These are phyloP conservation scores for Cutaneotrichosporon arboriforme DNA, from an alignment of 1,284 basidiomycete genomes.

Conservation along the genomic window DNA sequence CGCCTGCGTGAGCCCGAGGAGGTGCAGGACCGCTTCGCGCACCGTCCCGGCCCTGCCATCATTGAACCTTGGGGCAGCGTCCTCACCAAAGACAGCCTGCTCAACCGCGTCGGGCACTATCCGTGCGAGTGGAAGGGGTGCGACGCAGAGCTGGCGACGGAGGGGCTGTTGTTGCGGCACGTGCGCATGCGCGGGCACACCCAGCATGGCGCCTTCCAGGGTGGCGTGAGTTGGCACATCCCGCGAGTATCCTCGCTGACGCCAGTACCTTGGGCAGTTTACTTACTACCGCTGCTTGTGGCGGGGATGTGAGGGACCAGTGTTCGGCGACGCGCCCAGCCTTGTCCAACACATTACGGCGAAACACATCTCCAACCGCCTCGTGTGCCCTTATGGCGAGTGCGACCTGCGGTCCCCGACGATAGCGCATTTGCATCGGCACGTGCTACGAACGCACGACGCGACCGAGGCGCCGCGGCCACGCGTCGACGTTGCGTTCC, in stretches of 20 bases:
- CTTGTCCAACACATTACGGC: constrained; percentile 32
- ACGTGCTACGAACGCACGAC: constrained; percentile 28
- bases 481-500: constrained; percentile 18
- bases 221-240: constrained; percentile 13
- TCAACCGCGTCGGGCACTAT: constrained; percentile 21
- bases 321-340: constrained; percentile 19
- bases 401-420: constrained; percentile 27
- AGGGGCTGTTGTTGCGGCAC: constrained; percentile 27
- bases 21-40: constrained; percentile 24
- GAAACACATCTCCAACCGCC: constrained; percentile 24
- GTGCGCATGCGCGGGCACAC: constrained; percentile 22
- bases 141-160: constrained; percentile 27
- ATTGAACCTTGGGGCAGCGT: constrained; percentile 28
- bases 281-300: constrained; percentile 28
- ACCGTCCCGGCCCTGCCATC: constrained; percentile 22
- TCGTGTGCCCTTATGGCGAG: constrained; percentile 30
- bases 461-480: constrained; percentile 15
- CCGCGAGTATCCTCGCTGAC: background rate
- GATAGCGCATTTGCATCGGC: constrained; percentile 27
- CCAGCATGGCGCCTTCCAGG: constrained; percentile 18
- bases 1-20: constrained; percentile 25
- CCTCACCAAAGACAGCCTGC: constrained; percentile 22
- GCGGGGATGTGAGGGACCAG: constrained; percentile 30
- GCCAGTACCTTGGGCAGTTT: background rate
- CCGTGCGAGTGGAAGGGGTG: constrained; percentile 39